Base-by-base conservation (phyloP, 768 basidiomycete genomes). In the Leccinum fibrillosum region DNA sequence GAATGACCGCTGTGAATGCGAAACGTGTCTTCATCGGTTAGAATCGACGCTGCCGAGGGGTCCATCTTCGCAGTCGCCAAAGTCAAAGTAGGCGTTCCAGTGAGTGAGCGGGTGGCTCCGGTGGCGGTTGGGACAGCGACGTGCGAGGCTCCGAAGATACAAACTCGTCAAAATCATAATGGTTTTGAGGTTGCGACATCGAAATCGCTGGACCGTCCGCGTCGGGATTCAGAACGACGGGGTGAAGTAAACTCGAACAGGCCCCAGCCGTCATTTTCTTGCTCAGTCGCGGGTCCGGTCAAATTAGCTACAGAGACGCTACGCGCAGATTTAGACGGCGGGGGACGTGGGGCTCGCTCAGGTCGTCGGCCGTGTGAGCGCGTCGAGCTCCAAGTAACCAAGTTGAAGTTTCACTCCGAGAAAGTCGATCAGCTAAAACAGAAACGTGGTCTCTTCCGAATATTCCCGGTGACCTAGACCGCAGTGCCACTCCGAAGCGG, bases 11-110 rank as follows among this genome's bases (percentile, higher is more conserved):
- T 49, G 2, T 23, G 58, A 28, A 58, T 55, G 19, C 50, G 53
- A 9, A 62, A 58, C 17, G 52, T 60, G 34, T 56, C 65, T 34
- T 67, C 65, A 3, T 28, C 28, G 8, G 55, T 77, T 78, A 0
- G 78, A 78, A 54, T 66, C 55, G 19, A 57, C 55, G n/a, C 63
- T 62, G n/a, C 56, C 69, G 4, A 78, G 49, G 49, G 78, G 60
- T 12, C 65, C 66, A 64, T 82, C 78, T 48, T 82, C 78, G 5
- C 77, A 72, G 8, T 82, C 76, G 5, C 85, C 88, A 71, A 88
- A 87, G 69, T 89, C 85, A 63, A 90, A 88, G 52, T 81, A 0
- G 82, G 81, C 0, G 77, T 76, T 52, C 69, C 71, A 0, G 73
- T 72, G 2, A 72, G 66, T 30, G 58, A 49, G 48, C 64, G 63